Base-by-base conservation (phyloP, 2,329 filamentous ascomycete genomes). In the Neocucurbitaria cava region DNA sequence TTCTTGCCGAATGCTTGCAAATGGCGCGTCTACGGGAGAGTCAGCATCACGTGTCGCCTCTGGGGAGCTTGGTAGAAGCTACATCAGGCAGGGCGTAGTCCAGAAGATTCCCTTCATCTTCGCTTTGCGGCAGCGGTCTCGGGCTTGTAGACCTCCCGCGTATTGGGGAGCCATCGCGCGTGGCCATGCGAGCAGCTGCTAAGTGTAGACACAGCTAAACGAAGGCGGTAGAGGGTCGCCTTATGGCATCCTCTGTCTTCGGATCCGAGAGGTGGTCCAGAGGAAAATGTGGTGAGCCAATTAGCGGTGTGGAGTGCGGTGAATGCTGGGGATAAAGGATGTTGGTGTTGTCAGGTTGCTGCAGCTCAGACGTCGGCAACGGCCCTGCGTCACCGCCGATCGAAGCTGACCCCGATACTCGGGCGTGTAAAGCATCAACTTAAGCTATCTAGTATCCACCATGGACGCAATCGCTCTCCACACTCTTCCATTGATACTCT, bases 1-100 rank as follows among this genome's bases (percentile, higher is more conserved):
- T 97, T 99, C 72, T 94, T 88, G 64, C 92, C 87, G 77, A 99
- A 97, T 50, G 91, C 90, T 79, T 97, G 93, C 67, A 98, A 81
- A 62, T 95, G 91, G 68, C 92, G 89, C 50, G 91, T 87, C 92
- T 96, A 65, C 52, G 40, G 52, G 49, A 31, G 36, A 33, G 54
- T 70, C 56, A 70, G 64, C 59, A 62, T 56, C 51, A 46, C 49
- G 15, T 36, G 30, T 23, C 28, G 23, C n/a, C 39, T 31, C 21
- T 26, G 30, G 41, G 42, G 30, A 40, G 9, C 31, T 33, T 47
- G 44, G 38, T 47, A 35, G 18, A 48, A 46, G 41, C 53, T 65
- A 74, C 70, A 62, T 74, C 71, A 38, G 71, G 68, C 28, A 74
- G 64, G 23, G 55, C 63, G 38, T n/a, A n/a, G n/a, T 74, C 71